Conservation (phyloP, 2,329 filamentous ascomycete genomes). For the Cercospora sp. region DNA sequence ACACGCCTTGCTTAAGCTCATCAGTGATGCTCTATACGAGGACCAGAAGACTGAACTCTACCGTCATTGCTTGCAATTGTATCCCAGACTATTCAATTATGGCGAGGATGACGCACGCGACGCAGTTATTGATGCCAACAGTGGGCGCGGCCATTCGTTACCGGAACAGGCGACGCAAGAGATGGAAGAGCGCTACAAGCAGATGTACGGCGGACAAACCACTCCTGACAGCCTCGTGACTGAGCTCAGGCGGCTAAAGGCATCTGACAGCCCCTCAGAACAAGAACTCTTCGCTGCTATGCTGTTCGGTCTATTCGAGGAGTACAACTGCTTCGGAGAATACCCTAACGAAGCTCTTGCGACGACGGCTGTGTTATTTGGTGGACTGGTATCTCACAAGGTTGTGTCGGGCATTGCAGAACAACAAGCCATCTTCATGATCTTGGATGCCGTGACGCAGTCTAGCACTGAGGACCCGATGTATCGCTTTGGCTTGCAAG, state of each 20-base stretch:
- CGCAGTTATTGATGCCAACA: conserved; percentile 84
- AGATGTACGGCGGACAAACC: conserved; percentile 92
- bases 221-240: conserved; percentile 84
- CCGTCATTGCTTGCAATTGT: conserved; percentile 84
- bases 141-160: conserved; percentile 72
- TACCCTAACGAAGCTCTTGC: conserved; percentile 96
- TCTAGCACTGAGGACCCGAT: conserved; percentile 81
- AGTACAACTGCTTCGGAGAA: conserved; percentile 92
- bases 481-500: conserved; percentile 98
- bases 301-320: conserved; percentile 96
- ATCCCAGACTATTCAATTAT: conserved; percentile 94
- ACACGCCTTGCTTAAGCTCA: conserved; percentile 73
- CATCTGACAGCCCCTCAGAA: conserved; percentile 76
- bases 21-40: conserved; percentile 61
- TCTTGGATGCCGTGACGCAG: conserved; percentile 90
- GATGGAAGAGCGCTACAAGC: conserved; percentile 98
- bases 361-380: conserved; percentile 93
- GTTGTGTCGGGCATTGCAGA: conserved; percentile 86
- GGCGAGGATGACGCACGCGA: conserved; percentile 76
- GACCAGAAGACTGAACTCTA: conserved; percentile 79
- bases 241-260: conserved; percentile 82
- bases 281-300: conserved; percentile 98
- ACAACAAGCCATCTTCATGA: conserved; percentile 94
- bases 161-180: conserved; percentile 77
- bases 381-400: conserved; percentile 83